These are phyloP conservation scores for Fusarium zealandicum DNA, from an alignment of 2,329 filamentous ascomycete genomes.

Conservation along the genomic window DNA sequence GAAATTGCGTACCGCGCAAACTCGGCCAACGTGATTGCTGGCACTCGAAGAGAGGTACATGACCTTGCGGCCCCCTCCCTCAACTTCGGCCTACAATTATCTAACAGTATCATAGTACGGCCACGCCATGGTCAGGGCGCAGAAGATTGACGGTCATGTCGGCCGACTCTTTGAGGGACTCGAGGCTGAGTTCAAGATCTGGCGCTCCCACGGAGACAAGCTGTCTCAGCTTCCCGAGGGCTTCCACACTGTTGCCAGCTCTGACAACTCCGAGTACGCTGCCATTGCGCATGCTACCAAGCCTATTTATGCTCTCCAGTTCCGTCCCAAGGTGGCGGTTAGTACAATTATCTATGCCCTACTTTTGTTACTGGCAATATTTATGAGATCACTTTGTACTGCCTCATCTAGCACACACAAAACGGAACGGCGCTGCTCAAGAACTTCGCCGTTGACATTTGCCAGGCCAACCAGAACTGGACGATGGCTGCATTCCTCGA, in stretches of 20 bases:
- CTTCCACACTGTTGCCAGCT: not conserved
- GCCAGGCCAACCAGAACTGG: conserved; percentile 73
- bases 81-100: no score
- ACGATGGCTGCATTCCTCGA: conserved; percentile 86
- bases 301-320: not conserved
- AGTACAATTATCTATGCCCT: no score
- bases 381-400: no score
- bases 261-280: conserved; percentile 3
- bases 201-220: not conserved
- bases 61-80: no score
- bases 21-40: no score
- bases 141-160: not conserved
- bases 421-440: no score
- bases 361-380: no score
- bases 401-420: no score
- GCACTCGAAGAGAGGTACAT: no score
- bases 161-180: conserved; percentile 6
- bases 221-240: not conserved
- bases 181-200: not conserved
- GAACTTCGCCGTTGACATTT: no score
- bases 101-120: not conserved
- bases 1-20: no score
- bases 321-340: no score
- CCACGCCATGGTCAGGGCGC: not conserved
- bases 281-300: conserved; percentile 3